These are phyloP conservation scores for Corchorus olitorius DNA, from an alignment of 345 rosid genomes.

Conservation along the genomic window DNA sequence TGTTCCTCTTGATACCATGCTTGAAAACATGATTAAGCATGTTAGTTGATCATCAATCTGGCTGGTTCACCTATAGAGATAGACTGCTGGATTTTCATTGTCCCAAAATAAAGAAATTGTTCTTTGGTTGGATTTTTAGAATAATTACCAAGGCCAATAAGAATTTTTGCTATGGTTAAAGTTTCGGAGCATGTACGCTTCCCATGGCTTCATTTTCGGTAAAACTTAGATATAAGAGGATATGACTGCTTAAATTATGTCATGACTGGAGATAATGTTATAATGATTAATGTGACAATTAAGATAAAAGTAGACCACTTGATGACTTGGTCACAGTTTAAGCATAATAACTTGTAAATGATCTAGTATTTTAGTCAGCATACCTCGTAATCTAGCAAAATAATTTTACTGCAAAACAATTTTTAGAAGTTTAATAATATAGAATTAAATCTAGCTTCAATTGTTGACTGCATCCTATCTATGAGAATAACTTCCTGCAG, in stretches of 20 bases:
- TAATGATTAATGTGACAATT: not conserved
- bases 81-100: not conserved
- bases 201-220: not conserved
- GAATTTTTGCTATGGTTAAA: not conserved
- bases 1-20: constrained; percentile 5
- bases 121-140: not conserved
- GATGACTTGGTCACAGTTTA: not conserved
- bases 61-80: not conserved
- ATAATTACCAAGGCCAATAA: not conserved
- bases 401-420: constrained; percentile 1
- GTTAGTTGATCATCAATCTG: not conserved
- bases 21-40: not conserved
- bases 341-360: not conserved
- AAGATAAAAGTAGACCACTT: not conserved
- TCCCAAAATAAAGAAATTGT: not conserved
- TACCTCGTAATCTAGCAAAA: not conserved
- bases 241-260: not conserved
- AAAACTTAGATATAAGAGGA: not conserved
- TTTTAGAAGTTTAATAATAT: not conserved
- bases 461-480: not conserved
- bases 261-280: not conserved
- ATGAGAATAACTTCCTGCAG: not conserved
- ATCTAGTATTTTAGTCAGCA: not conserved
- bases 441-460: not conserved
- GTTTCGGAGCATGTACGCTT: not conserved